Base-by-base conservation (phyloP, 768 basidiomycete genomes). In the Strobilomyces confusus region DNA sequence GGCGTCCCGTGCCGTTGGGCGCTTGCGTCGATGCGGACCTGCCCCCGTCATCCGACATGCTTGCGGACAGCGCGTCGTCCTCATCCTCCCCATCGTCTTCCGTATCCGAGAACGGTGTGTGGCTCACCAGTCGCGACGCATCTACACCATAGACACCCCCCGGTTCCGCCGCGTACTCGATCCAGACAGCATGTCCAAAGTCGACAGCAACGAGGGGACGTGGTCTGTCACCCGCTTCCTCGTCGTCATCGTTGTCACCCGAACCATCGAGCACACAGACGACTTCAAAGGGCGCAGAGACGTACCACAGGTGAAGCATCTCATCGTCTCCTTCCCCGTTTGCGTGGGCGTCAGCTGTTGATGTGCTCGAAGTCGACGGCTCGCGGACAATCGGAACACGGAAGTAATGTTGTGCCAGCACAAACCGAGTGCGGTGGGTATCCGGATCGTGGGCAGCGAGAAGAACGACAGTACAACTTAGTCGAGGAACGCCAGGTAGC, bases 141-240 rank as follows among this genome's bases (percentile, higher is more conserved):
- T 69, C 67, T 20, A 63, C 67, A 12, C 63, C 65, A 45, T 58
- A 65, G 14, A 65, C 59, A 1, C 67, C 63, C 12, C 67, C 67
- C 0, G 67, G 46, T 52, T 71, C 59, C 69, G 73, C 58, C 58
- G 63, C 57, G 60, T 83, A 81, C 62, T 89, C 86, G 44, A 94
- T 81, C 81, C 90, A 88, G 33, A 90, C 86, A 17, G 92, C 87
- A 61, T 92, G 90, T 38, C 89, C 89, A 71, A 94, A 95, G 64
- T 94, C 83, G 8, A 93, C 86, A 0, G 87, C 87, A n/a, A 89
- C 81, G 14, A 89, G 75, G 22, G 86, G 86, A 3, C 86, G 75
- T 19, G 83, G 82, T 5, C 82, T 74, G 29, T 81, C 82, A 25
- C 58, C 48, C 29, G 60, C 48, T 34, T 71, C 69, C 14, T 70